These are phyloP conservation scores for Fusarium sp. DNA, from an alignment of 2,329 filamentous ascomycete genomes.

Conservation along the genomic window DNA sequence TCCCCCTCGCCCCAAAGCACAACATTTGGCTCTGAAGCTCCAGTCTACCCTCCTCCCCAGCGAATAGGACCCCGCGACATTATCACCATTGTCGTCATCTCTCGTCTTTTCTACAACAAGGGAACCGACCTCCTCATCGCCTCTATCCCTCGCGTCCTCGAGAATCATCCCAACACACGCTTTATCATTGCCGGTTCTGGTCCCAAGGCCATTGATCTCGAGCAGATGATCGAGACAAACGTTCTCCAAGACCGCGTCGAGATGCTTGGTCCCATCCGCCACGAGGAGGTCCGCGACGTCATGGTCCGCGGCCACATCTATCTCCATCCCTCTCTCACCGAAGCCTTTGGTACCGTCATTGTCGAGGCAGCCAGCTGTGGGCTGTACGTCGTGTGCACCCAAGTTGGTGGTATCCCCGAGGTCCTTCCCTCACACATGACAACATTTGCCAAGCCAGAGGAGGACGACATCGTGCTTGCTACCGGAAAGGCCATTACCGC, in stretches of 20 bases:
- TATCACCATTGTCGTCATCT: conserved; percentile 97
- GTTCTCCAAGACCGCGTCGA: conserved; percentile 94
- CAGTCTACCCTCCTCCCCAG: conserved; percentile 64
- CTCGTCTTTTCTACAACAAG: conserved; percentile 98
- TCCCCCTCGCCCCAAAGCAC: conserved; percentile 45
- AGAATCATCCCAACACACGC: conserved; percentile 89
- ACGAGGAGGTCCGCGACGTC: conserved; percentile 96
- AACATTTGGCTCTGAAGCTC: conserved; percentile 53
- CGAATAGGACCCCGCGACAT: conserved; percentile 84
- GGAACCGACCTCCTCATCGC: conserved; percentile 97
- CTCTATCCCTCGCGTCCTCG: conserved; percentile 91
- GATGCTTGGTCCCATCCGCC: conserved; percentile 89
- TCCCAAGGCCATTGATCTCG: conserved; percentile 95
- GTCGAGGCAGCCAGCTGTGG: conserved; percentile 97
- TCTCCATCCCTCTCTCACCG: conserved; percentile 92
- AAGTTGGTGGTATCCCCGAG: conserved; percentile 96
- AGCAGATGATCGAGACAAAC: conserved; percentile 97
- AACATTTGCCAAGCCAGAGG: conserved; percentile 94
- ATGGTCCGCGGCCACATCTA: conserved; percentile 99
- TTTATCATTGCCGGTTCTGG: conserved; percentile 98
- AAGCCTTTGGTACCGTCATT: conserved; percentile 97
- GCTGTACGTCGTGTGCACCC: conserved; percentile 95
- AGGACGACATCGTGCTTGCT: conserved; percentile 91
- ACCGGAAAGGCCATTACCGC: conserved; percentile 90
- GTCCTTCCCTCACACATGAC: conserved; percentile 98